Percentiles rank a stretch among this genome's conserved stretches.
Conservation (phyloP, 139 green algal species). For the Chlamydomonas asymmetrica region DNA sequence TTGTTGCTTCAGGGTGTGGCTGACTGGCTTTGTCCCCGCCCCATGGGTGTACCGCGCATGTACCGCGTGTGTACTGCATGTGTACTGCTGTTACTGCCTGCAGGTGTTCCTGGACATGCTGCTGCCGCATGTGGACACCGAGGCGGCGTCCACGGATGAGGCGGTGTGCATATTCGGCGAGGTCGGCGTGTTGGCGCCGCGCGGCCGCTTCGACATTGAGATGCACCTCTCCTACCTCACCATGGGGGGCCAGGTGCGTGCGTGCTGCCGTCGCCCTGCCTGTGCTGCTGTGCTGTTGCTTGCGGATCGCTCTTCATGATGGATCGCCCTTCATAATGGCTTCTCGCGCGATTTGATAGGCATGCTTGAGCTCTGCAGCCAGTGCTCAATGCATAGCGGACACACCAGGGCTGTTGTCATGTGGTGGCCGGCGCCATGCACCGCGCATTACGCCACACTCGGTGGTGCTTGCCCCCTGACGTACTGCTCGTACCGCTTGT, state of each 20-base stretch:
- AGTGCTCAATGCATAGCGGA: too few relatives aligned
- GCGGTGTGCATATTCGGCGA: conserved; percentile 77
- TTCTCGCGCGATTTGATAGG: background rate
- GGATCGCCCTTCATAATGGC: background rate
- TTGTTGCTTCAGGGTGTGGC: background rate
- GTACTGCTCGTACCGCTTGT: too few relatives aligned
- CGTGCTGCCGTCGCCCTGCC: too few relatives aligned
- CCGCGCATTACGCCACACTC: too few relatives aligned
- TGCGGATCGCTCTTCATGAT: too few relatives aligned
- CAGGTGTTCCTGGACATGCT: conserved; percentile 70
- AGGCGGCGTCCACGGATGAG: conserved; percentile 60
- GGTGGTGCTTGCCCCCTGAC: too few relatives aligned
- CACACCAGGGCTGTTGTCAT: too few relatives aligned
- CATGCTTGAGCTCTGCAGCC: background rate
- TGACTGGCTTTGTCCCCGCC: too few relatives aligned
- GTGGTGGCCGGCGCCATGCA: background rate
- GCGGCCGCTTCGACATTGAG: conserved; percentile 76
- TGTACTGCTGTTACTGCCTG: background rate
- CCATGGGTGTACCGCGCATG: background rate
- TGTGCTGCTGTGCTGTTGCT: too few relatives aligned
- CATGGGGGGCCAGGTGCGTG: conserved; percentile 38
- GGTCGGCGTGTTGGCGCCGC: conserved; percentile 73
- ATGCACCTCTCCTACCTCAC: conserved; percentile 38
- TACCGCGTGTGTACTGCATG: conserved; percentile 7
- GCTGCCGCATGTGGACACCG: conserved; percentile 59